Base-by-base conservation (phyloP, 257 asterid genomes). In the Buddleja alternifolia region DNA sequence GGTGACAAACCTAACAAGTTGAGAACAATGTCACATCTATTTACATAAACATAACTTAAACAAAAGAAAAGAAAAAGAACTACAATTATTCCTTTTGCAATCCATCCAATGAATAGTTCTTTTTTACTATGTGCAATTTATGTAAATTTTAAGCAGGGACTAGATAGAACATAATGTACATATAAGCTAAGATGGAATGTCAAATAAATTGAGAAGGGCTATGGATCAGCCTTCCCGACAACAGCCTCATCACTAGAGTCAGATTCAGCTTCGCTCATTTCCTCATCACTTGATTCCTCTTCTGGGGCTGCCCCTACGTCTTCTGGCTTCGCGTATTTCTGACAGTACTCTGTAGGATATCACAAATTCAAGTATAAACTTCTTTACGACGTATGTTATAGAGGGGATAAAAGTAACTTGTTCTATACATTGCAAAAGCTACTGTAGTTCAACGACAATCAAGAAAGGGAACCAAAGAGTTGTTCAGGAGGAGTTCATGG, bases 271-370 rank as follows among this genome's bases (percentile, higher is more conserved):
- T 91, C 97, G 44, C 90, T 94, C 34, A 88, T 57, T 83, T 89
- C 97, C 37, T 86, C 97, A 14, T 93, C 97, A 55, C 97, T 89
- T n/a, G 88, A 76, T 63, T 81, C 69, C 69, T 91, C 99, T 67
- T 85, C 96, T 0, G 81, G 73, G 37, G 56, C 80, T 8, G 78
- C 89, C 62, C 99, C 99, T 16, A 81, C 76, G 59, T 94, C 98
- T 80, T 91, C 97, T 21, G 93, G 89, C 72, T 94, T 94, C 9
- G 97, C 98, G 56, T 91, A 94, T 80, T 80, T 91, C 83, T 81
- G 80, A 78, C 97, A 89, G 73, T 85, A 94, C 75, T 94, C 99
- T 94, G 84, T 45, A 79, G 21, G 45, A 40, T 14, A 40, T 29
- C 34, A 29, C 34, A 60, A 36, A 66, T 4, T 15, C 24, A 9